Evolutionary conservation across 2,329 filamentous ascomycete species (phyloP).

Genomic region (Pseudogymnoascus sp.): DNA sequence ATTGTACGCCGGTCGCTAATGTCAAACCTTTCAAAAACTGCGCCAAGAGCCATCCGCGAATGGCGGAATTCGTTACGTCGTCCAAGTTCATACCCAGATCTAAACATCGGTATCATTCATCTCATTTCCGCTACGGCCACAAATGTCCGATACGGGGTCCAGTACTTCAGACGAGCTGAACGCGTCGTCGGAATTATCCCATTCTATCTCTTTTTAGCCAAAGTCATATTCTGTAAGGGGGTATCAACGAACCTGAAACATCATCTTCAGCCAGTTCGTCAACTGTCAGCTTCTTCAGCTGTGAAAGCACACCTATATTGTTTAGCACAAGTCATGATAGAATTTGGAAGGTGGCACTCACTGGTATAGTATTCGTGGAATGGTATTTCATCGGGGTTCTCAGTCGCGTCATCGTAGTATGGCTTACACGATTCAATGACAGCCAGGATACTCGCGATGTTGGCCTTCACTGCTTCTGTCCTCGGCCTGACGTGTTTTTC

Average conservation of each 20-base stretch:
- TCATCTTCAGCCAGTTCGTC: slow-evolving; percentile 31
- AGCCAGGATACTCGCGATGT: slow-evolving; percentile 21
- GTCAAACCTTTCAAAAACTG: slow-evolving; percentile 2
- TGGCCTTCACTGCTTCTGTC: slow-evolving; percentile 22
- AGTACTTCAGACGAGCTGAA: slow-evolving; percentile 40
- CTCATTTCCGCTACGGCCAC: slow-evolving; percentile 37
- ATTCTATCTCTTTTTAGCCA: slow-evolving; percentile 21
- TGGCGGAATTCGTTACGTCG: neutral
- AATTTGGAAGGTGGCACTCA: slow-evolving; percentile 17
- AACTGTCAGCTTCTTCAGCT: slow-evolving; percentile 26
- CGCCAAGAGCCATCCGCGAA: neutral
- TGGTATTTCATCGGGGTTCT: slow-evolving; percentile 14
- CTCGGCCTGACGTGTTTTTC: slow-evolving; percentile 24
- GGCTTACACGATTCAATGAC: slow-evolving; percentile 21
- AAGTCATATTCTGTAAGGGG: neutral
- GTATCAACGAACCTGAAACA: slow-evolving; percentile 29
- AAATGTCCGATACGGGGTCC: slow-evolving; percentile 42
- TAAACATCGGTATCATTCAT: slow-evolving; percentile 31
- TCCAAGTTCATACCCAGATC: slow-evolving; percentile 9
- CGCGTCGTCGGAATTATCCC: slow-evolving; percentile 27
- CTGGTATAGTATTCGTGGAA: slow-evolving; percentile 14
- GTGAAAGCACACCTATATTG: slow-evolving; percentile 22
- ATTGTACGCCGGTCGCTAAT: slow-evolving; percentile 7
- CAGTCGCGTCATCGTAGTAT: slow-evolving; percentile 21
- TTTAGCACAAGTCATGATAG: slow-evolving; percentile 12